A percentile compares a stretch with the other conserved stretches of the same genome.
Evolutionary conservation across 1,139 yeast genomes (phyloP).

Genomic region (Suhomyces atakaporum): DNA sequence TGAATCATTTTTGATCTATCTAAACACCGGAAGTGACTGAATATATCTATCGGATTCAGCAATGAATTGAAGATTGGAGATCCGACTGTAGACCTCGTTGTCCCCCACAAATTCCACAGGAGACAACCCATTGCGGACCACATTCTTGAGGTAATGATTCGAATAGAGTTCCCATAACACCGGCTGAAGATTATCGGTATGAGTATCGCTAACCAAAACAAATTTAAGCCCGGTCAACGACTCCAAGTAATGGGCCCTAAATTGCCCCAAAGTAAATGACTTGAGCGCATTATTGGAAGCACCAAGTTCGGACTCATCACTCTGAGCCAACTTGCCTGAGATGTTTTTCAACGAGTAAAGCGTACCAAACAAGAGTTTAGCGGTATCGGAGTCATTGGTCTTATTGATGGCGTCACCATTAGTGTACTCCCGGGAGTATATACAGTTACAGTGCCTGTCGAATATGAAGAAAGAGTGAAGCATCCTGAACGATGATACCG

Average conservation of each 20-base stretch:
- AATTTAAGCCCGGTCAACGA: slow-evolving; percentile 79
- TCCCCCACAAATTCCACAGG: slow-evolving; percentile 52
- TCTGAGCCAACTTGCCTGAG: slow-evolving; percentile 57
- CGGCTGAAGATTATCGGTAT: slow-evolving; percentile 58
- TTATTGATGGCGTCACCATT: slow-evolving; percentile 42
- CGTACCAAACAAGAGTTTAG: slow-evolving; percentile 86
- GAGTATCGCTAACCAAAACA: slow-evolving; percentile 70
- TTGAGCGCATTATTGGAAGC: slow-evolving; percentile 56
- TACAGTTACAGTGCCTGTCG: slow-evolving; percentile 85
- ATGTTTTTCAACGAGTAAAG: slow-evolving; percentile 77
- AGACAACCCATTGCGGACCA: slow-evolving; percentile 64
- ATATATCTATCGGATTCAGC: slow-evolving; percentile 44
- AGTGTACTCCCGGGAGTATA: slow-evolving; percentile 66
- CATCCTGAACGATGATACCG: slow-evolving; percentile 1
- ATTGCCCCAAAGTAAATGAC: slow-evolving; percentile 70
- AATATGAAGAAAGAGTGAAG: slow-evolving; percentile 85
- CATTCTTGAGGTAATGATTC: slow-evolving; percentile 64
- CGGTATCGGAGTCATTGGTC: slow-evolving; percentile 61
- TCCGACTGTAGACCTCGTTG: slow-evolving; percentile 25
- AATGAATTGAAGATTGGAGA: slow-evolving; percentile 48
- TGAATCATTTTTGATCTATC: neutral
- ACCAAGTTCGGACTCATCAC: slow-evolving; percentile 16
- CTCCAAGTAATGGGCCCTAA: slow-evolving; percentile 77
- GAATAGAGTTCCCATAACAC: slow-evolving; percentile 70
- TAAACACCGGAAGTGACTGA: slow-evolving; percentile 21